These are phyloP conservation scores for Coemansia sp. DNA, from an alignment of 192 early-diverging fungal genomes.

Conservation along the genomic window DNA sequence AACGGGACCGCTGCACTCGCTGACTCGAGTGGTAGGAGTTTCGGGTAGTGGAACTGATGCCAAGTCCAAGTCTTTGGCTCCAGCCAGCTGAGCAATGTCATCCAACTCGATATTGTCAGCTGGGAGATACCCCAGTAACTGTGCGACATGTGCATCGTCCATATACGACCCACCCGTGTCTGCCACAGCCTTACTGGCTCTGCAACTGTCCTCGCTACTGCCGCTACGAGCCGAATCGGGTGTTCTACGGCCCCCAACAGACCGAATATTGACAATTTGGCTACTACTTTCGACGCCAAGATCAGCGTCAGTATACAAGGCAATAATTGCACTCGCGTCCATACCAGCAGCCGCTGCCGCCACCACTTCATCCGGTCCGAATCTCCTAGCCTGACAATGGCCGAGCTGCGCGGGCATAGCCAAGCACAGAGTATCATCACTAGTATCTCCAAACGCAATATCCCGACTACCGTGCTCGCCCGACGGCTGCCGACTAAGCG, in stretches of 20 bases:
- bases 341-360: constrained; percentile 9
- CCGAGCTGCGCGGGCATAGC: neutral
- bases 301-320: constrained; percentile 22
- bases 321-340: constrained; percentile 33
- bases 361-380: neutral
- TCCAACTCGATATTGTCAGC: neutral
- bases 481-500: constrained; percentile 20
- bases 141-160: constrained; percentile 4
- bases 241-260: constrained; percentile 5
- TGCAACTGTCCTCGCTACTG: constrained; percentile 21
- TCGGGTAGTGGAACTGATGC: constrained; percentile 35
- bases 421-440: neutral
- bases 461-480: constrained; percentile 3
- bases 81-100: constrained; percentile 2
- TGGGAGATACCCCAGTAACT: constrained; percentile 2
- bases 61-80: constrained; percentile 19
- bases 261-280: neutral
- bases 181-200: neutral
- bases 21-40: constrained; percentile 17
- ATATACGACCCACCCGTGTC: constrained; percentile 6
- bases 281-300: neutral
- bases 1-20: neutral
- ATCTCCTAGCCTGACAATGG: constrained; percentile 6
- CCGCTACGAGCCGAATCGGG: constrained; percentile 18
- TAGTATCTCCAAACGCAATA: neutral